Conservation (phyloP, 169 alveolate species). For the Miamiensis avidus region DNA sequence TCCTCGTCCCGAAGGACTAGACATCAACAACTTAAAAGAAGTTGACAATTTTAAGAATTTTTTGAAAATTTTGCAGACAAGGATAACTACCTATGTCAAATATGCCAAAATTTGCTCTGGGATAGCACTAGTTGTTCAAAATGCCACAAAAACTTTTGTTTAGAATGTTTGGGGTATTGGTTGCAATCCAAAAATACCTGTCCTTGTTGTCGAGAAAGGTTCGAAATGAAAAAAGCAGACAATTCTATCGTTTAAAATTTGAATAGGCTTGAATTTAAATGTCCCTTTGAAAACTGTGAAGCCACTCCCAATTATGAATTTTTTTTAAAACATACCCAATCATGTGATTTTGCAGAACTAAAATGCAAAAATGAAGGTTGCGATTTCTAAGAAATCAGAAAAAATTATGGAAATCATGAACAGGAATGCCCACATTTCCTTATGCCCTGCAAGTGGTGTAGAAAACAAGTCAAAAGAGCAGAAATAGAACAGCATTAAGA, state of each 20-base stretch:
- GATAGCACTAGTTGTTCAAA: not conserved
- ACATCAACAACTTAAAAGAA: not conserved
- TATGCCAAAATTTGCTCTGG: conserved; percentile 3
- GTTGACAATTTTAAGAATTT: conserved; percentile 4
- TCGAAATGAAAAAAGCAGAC: conserved; percentile 5
- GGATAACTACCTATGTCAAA: conserved; percentile 10
- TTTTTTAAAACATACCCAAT: not conserved
- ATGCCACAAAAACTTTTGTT: conserved; percentile 3
- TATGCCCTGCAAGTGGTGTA: not conserved
- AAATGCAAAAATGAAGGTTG: conserved; percentile 6
- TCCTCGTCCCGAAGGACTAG: conserved; percentile 6
- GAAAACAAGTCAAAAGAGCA: not conserved
- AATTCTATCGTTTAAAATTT: not conserved
- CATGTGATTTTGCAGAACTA: not conserved
- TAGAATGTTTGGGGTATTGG: conserved; percentile 4
- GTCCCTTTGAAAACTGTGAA: not conserved
- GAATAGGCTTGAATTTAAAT: not conserved
- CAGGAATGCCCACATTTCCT: not conserved
- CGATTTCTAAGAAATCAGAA: conserved; percentile 1
- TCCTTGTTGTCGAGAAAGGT: conserved; percentile 12
- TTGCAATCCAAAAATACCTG: conserved; percentile 1
- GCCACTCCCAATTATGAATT: not conserved
- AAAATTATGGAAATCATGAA: not conserved
- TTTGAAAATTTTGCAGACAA: conserved; percentile 6
- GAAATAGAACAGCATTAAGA: not conserved